These are phyloP conservation scores for Ceratocystis ficicola DNA, from an alignment of 2,329 filamentous ascomycete genomes.

Conservation along the genomic window DNA sequence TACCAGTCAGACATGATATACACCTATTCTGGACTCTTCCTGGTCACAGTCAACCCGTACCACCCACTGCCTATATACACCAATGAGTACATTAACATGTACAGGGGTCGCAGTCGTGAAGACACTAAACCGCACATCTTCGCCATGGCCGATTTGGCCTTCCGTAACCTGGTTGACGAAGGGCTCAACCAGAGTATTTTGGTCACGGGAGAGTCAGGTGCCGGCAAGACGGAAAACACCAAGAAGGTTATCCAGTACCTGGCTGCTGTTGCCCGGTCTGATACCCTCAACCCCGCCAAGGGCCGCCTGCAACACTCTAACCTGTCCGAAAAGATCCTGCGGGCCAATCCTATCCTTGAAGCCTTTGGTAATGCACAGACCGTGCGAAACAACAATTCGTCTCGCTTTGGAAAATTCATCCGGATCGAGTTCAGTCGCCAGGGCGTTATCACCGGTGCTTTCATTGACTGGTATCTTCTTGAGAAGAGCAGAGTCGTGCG, in stretches of 20 bases:
- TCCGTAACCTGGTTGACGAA: slow-evolving; percentile 88
- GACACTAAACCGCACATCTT: slow-evolving; percentile 97
- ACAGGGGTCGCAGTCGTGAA: slow-evolving; percentile 78
- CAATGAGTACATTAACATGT: slow-evolving; percentile 97
- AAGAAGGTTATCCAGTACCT: slow-evolving; percentile 99
- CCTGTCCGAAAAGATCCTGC: slow-evolving; percentile 87
- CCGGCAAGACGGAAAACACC: slow-evolving; percentile 97
- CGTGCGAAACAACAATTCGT: slow-evolving; percentile 96
- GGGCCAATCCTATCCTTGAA: slow-evolving; percentile 94
- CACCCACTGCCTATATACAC: slow-evolving; percentile 89
- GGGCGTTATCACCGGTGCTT: slow-evolving; percentile 87
- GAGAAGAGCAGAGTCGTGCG: slow-evolving; percentile 97
- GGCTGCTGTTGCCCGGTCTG: slow-evolving; percentile 79
- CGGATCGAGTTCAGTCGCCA: slow-evolving; percentile 83
- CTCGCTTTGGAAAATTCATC: slow-evolving; percentile 96
- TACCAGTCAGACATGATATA: slow-evolving; percentile 96
- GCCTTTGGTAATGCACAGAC: slow-evolving; percentile 97
- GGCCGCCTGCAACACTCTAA: slow-evolving; percentile 57
- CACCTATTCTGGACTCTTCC: slow-evolving; percentile 92
- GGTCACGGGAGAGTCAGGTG: slow-evolving; percentile 94
- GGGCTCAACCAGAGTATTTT: slow-evolving; percentile 94
- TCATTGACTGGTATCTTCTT: slow-evolving; percentile 95
- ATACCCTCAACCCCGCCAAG: slow-evolving; percentile 56
- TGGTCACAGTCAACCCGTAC: slow-evolving; percentile 96
- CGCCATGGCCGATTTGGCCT: slow-evolving; percentile 93